Evolutionary conservation across 2,329 filamentous ascomycete genomes (phyloP), one percentile per base, ranked within the genome.

Genomic region (Talaromyces sp.): DNA sequence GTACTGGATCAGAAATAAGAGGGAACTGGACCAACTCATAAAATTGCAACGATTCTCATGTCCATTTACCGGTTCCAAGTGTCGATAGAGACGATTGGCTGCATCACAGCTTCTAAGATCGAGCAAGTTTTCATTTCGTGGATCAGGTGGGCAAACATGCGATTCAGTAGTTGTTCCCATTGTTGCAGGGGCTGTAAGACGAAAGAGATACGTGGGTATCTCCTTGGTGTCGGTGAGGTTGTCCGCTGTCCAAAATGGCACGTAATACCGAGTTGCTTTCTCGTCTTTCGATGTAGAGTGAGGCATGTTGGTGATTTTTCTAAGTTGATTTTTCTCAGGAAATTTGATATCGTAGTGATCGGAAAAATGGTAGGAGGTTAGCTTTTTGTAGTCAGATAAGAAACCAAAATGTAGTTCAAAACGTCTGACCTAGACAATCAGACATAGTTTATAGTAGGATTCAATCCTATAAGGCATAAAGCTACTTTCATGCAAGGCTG

Each of bases 181-280:
- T 38, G 53, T 36, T 11, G 10, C 11, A 56, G 53, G 31, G 31
- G n/a, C 31, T 15, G n/a, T 56, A 19, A 56, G 53, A 5, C 53
- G 53, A 36, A 56, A 56, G 53, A 56, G 53, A 56, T 56, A 56
- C n/a, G 53, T 56, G 2, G 53, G 53, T 3, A 56, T 56, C 31
- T 36, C 31, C 31, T 6, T 25, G 53, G 29, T 56, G 11, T 36
- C 7, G 19, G 11, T 10, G 31, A 22, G n/a, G 1, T 22, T 25
- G 17, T 38, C n/a, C n/a, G n/a, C 19, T 38, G 31, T 38, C 53
- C 31, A 56, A 36, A 56, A 56, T 25, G 53, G 29, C 8, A 56
- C 31, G 6, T 25, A 8, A 4, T 56, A 38, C 5, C 53, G 53
- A 22, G 10, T 15, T 17, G 1, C 8, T 4, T 36, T 17, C 10